Base-by-base conservation (phyloP, 768 basidiomycete species). In the Chalciporus pseudorubinellus region DNA sequence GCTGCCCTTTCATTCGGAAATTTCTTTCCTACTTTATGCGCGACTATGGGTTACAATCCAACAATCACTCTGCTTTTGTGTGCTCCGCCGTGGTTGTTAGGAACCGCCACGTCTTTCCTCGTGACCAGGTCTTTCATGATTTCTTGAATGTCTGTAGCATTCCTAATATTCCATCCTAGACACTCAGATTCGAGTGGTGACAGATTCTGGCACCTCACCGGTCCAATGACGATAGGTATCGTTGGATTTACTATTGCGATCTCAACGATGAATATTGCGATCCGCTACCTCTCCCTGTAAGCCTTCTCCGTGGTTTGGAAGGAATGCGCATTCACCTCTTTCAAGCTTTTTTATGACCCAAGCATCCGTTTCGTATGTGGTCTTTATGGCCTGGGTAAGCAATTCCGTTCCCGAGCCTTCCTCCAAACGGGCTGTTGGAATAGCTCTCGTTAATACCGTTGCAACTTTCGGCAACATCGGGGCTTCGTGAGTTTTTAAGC, bases 391-490 rank as follows among this genome's bases (percentile, higher is more conserved):
- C 16, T 78, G 77, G 80, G 70, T 78, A 44, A 74, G 74, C 46
- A 79, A 75, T 56, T 74, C 76, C 11, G 74, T 95, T 68, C 83
- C 89, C 18, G 80, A 84, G n/a, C 83, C 92, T 21, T 82, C 89
- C 3, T 80, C 85, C 18, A 93, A 93, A 68, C 83, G 92, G 7
- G 88, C 91, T 9, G 85, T 92, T n/a, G 85, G 84, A 16, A 74
- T 95, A 36, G 92, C 90, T 1, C 68, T 88, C 49, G 80, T 92
- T 61, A 92, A 91, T 66, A 81, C 85, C 28, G 80, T 89, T 60
- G 85, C 84, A 12, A 84, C 89, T 59, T 75, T 89, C 7, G 92
- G 92, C 0, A 94, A 93, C 70, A 75, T 95, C 29, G 72, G 82
- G 39, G 89, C 91, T 55, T 83, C 89, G 74, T 92, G 72, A 72